Base-by-base conservation (phyloP, 2,329 filamentous ascomycete genomes). In the Xylariaceae sp. region DNA sequence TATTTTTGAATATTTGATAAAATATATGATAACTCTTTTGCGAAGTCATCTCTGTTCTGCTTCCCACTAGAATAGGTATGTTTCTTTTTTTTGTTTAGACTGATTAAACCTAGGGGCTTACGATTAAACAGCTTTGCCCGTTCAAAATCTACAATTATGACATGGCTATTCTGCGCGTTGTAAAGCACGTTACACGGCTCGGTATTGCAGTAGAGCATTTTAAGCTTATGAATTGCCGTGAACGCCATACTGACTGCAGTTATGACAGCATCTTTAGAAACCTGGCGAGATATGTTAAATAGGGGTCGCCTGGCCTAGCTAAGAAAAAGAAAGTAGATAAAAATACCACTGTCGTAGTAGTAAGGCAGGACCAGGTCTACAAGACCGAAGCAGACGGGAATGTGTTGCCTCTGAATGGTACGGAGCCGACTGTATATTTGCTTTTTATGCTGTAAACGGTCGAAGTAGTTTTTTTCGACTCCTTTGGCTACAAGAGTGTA, bases 401-500 rank as follows among this genome's bases (percentile, higher is more conserved):
- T 43, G 44, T 55, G 27, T 22, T 53, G 55, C n/a, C 67, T 66
- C 45, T 70, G 59, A 32, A 69, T 53, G 10, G 48, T 29, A 7
- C 22, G 20, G 7, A 69, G 44, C 17, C 44, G 45, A 38, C 57
- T 35, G 44, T 71, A 70, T 0, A 69, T 48, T 6, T 58, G 20
- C 6, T 59, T 54, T 42, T 70, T 58, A 40, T 66, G 47, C 16
- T 44, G 51, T 3, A 70, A 51, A 22, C 40, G 40, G 4, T 3
- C 17, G 1, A 45, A 22, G 37, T 65, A 39, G 5, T 40, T 8
- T 0, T 19, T 27, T 52, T 69, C 58, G 12, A 70, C 55, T 5
- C 65, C 67, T 52, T 72, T 71, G 12, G 66, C 65, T 2, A 71
- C 58, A 17, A 70, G 54, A 34, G 62, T 68, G 38, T 72, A 71